Evolutionary conservation across 257 asterid genomes (phyloP).

Genomic region (Nemophila menziesii): DNA sequence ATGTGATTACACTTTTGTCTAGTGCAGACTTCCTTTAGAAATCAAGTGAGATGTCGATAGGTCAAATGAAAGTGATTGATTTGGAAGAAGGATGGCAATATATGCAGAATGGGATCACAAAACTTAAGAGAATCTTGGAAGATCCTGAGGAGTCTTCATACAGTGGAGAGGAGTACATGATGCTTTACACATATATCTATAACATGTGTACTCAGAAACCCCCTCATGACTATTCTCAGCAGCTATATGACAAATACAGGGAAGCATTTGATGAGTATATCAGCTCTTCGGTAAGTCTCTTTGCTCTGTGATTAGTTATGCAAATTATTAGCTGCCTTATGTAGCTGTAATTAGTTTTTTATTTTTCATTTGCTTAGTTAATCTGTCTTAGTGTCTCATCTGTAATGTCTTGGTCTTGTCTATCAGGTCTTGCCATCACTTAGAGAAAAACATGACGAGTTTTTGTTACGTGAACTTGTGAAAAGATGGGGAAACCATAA

Average conservation of each 20-base stretch:
- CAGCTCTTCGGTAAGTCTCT: constrained; percentile 21
- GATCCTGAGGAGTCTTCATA: constrained; percentile 17
- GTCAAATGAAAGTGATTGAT: constrained; percentile 19
- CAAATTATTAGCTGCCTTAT: too few species aligned
- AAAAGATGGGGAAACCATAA: constrained; percentile 42
- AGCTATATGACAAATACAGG: constrained; percentile 35
- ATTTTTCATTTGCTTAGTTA: neutral
- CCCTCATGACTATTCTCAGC: constrained; percentile 31
- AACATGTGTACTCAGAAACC: constrained; percentile 35
- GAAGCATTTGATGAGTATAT: constrained; percentile 28
- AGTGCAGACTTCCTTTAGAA: neutral
- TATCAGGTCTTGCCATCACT: constrained; percentile 36
- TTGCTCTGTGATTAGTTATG: neutral
- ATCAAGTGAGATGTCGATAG: constrained; percentile 11
- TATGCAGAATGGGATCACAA: constrained; percentile 32
- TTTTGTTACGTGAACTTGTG: constrained; percentile 43
- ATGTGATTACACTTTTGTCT: neutral
- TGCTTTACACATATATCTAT: constrained; percentile 41
- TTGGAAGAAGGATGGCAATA: constrained; percentile 36
- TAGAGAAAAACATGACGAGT: constrained; percentile 41
- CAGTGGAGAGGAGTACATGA: constrained; percentile 35
- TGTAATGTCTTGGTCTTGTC: neutral
- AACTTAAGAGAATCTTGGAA: constrained; percentile 34
- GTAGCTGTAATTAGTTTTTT: neutral
- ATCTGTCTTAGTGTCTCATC: neutral